Percentiles rank a stretch among this genome's conserved stretches.
phyloP scores from a whole-genome alignment of 768 basidiomycete genomes.

The Boletus fagicola region DNA sequence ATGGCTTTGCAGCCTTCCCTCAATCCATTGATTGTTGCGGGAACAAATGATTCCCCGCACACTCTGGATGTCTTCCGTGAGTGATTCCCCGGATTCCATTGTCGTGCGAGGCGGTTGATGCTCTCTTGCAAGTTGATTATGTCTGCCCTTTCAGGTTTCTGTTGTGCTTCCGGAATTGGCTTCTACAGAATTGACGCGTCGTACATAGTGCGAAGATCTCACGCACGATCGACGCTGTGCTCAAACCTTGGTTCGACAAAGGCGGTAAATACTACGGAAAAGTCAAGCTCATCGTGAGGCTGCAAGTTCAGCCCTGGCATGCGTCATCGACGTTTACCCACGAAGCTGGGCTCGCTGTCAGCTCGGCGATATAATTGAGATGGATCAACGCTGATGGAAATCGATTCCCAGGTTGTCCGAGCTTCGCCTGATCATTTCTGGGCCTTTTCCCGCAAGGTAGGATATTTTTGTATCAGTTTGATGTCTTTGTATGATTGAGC shows the following conservation, averaged over 20 bases:
- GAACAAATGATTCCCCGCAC: conserved; percentile 59
- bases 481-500: neutral
- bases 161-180: neutral
- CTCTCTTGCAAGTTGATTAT: conserved; percentile 62
- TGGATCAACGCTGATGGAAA: neutral
- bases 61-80: conserved; percentile 77
- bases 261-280: conserved; percentile 68
- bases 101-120: neutral
- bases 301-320: conserved; percentile 82
- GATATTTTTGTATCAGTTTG: conserved; percentile 12
- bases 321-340: conserved; percentile 69
- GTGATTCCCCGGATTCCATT: conserved; percentile 21
- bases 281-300: conserved; percentile 69
- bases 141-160: conserved; percentile 78
- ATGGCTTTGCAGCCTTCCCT: conserved; percentile 85
- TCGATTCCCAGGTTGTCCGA: conserved; percentile 53
- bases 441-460: conserved; percentile 67
- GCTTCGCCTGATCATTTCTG: conserved; percentile 78
- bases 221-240: conserved; percentile 53
- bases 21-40: conserved; percentile 60
- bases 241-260: conserved; percentile 56
- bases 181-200: neutral
- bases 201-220: conserved; percentile 56
- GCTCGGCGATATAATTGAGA: conserved; percentile 13
- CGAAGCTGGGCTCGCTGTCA: conserved; percentile 79